phyloP scores from a whole-genome alignment of 306 rosid genomes.

The Ochetophila trinervis region DNA sequence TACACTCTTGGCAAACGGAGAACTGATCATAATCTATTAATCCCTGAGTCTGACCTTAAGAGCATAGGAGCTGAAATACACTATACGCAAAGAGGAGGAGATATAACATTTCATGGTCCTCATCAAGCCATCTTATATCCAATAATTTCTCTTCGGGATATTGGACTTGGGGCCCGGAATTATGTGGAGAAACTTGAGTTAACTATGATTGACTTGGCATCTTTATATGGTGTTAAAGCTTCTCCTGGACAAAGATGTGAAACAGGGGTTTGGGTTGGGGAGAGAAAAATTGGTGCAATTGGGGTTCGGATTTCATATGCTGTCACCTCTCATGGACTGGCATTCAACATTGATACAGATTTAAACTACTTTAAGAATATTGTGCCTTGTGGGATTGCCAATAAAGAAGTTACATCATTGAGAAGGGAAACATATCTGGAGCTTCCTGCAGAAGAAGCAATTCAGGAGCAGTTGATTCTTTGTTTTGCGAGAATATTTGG shows the following conservation, averaged over 20 bases:
- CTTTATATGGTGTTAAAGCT: conserved; percentile 71
- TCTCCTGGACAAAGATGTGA: conserved; percentile 51
- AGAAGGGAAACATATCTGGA: conserved; percentile 50
- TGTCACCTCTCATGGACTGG: conserved; percentile 82
- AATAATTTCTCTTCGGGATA: conserved; percentile 61
- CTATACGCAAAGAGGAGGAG: conserved; percentile 83
- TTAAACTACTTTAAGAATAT: conserved; percentile 69
- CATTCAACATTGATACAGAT: conserved; percentile 88
- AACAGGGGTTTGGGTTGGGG: conserved; percentile 91
- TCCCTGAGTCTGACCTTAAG: conserved; percentile 59
- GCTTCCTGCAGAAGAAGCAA: conserved; percentile 58
- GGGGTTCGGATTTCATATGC: conserved; percentile 79
- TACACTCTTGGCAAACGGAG: conserved; percentile 79
- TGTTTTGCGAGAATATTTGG: conserved; percentile 71
- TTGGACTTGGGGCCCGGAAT: conserved; percentile 70
- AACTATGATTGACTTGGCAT: conserved; percentile 71
- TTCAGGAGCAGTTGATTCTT: conserved; percentile 71
- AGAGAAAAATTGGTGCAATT: conserved; percentile 84
- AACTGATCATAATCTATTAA: conserved; percentile 73
- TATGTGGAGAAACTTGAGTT: conserved; percentile 79
- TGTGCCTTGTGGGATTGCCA: conserved; percentile 80
- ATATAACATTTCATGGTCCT: conserved; percentile 90
- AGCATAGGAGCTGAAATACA: conserved; percentile 72
- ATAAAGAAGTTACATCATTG: conserved; percentile 84
- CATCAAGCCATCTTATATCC: conserved; percentile 82